Evolutionary conservation across 2,329 filamentous ascomycete species (phyloP).

Genomic region (Colletotrichum navitas): DNA sequence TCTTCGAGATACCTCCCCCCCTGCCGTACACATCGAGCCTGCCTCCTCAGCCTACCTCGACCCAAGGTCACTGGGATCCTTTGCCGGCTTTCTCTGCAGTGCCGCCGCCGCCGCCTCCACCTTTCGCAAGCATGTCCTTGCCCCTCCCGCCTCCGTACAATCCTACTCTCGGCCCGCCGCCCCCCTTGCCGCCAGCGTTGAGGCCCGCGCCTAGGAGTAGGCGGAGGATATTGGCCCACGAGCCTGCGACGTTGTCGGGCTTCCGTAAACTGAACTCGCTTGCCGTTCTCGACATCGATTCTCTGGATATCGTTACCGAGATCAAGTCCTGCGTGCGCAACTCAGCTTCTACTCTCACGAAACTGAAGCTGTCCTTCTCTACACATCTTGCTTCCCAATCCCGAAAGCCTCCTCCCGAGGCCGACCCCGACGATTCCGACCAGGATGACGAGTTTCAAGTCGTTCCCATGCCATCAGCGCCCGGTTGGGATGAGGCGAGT

Average conservation of each 20-base stretch:
- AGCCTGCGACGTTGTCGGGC: constrained; percentile 67
- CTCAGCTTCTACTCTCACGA: constrained; percentile 66
- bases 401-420: constrained; percentile 53
- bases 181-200: constrained; percentile 50
- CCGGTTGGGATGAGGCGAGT: constrained; percentile 46
- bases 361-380: constrained; percentile 71
- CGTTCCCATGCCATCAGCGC: constrained; percentile 49
- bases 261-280: constrained; percentile 68
- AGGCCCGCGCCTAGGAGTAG: constrained; percentile 54
- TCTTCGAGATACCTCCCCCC: constrained; percentile 64
- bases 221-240: constrained; percentile 52
- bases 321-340: constrained; percentile 67
- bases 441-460: constrained; percentile 68
- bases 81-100: constrained; percentile 44
- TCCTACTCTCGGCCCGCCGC: constrained; percentile 44
- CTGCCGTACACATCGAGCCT: constrained; percentile 53
- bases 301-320: constrained; percentile 67
- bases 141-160: constrained; percentile 34
- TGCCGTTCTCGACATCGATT: constrained; percentile 71
- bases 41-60: constrained; percentile 38
- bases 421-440: constrained; percentile 64
- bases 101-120: constrained; percentile 39
- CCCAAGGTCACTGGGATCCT: constrained; percentile 40
- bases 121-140: constrained; percentile 35
- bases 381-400: constrained; percentile 62